Percentiles rank a stretch among this genome's conserved stretches.
Evolutionary conservation across 1,139 yeast genomes (phyloP).

Genomic region (Taiozyma sp.): DNA sequence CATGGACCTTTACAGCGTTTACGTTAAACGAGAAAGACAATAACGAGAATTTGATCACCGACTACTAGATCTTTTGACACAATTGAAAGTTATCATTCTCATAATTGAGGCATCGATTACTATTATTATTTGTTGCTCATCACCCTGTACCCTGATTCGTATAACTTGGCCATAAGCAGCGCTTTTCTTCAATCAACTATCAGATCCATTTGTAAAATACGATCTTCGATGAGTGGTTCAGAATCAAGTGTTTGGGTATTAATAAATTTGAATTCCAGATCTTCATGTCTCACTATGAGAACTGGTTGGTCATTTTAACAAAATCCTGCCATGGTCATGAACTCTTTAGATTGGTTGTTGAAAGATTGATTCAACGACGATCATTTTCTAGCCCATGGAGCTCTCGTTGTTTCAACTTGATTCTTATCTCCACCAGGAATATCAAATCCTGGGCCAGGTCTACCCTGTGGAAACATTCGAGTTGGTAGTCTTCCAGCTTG

Average conservation of each 20-base stretch:
- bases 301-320: neutral
- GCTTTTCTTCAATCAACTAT: too few relatives aligned
- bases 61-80: neutral
- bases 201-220: too few relatives aligned
- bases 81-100: neutral
- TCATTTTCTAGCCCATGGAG: conserved; percentile 16
- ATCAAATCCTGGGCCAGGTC: neutral
- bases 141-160: too few relatives aligned
- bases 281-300: neutral
- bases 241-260: too few relatives aligned
- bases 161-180: too few relatives aligned
- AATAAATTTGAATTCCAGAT: too few relatives aligned
- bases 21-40: neutral
- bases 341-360: neutral
- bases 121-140: too few relatives aligned
- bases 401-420: conserved; percentile 10
- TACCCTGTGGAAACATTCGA: neutral
- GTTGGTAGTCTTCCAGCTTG: neutral
- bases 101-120: too few relatives aligned
- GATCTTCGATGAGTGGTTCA: too few relatives aligned
- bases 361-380: neutral
- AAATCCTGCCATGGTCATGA: neutral
- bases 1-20: neutral
- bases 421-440: neutral
- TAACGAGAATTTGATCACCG: too few relatives aligned